Percentiles rank a stretch among this genome's conserved stretches.
These are phyloP conservation scores for Handroanthus guayacan DNA, from an alignment of 257 asterid species.

Conservation along the genomic window DNA sequence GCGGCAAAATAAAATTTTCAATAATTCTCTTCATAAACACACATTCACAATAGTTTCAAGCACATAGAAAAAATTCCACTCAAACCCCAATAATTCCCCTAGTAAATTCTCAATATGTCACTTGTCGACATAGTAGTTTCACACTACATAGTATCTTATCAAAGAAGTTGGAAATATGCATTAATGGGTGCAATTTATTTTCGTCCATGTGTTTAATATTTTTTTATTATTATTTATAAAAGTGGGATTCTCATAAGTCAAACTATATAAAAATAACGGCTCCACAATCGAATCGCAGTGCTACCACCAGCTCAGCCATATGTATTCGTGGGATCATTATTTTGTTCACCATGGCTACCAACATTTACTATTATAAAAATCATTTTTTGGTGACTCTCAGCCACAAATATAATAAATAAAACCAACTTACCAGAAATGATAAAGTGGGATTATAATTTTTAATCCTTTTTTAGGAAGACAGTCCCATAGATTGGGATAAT, in stretches of 20 bases:
- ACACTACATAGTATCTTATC: neutral
- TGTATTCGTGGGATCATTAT: slow-evolving; percentile 2
- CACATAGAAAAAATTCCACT: too few species aligned
- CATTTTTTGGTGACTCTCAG: neutral
- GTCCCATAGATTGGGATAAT: neutral
- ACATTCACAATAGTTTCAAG: too few species aligned
- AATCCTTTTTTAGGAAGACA: neutral
- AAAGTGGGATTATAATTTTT: neutral
- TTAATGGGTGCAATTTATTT: neutral
- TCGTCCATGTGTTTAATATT: neutral
- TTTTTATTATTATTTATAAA: neutral
- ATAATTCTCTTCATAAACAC: too few species aligned
- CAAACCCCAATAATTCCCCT: neutral
- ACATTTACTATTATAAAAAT: neutral
- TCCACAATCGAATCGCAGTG: slow-evolving; percentile 23
- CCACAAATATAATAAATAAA: neutral
- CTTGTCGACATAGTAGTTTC: neutral
- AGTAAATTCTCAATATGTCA: neutral
- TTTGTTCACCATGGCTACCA: neutral
- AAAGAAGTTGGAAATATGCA: neutral
- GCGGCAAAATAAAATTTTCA: too few species aligned
- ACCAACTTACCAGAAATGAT: neutral
- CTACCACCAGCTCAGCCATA: neutral
- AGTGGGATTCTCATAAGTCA: slow-evolving; percentile 18
- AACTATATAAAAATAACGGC: neutral